Conservation (phyloP, 495 filamentous ascomycete species). For the Lasiosphaeria ovina region DNA sequence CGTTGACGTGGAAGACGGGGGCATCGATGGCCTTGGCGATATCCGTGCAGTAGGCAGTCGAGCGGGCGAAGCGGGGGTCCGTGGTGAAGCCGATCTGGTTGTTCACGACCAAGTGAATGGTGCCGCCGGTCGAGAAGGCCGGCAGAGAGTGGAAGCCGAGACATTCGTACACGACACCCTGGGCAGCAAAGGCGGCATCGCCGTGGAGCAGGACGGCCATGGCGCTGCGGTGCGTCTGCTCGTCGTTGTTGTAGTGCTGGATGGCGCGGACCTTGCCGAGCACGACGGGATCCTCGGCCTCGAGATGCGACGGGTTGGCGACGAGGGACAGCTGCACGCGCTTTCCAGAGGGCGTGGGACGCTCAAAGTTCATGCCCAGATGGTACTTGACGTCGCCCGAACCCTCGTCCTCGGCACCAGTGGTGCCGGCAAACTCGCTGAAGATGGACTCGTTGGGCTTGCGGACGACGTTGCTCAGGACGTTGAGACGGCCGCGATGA, state of each 20-base stretch:
- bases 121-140: constrained; percentile 94
- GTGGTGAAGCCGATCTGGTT: constrained; percentile 99
- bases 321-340: constrained; percentile 97
- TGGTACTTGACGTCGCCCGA: constrained; percentile 99
- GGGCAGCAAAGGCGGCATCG: constrained; percentile 93
- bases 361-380: constrained; percentile 99
- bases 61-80: constrained; percentile 95
- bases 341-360: constrained; percentile 96
- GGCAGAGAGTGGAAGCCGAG: constrained; percentile 95
- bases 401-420: constrained; percentile 88
- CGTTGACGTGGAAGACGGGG: constrained; percentile 98
- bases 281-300: constrained; percentile 97
- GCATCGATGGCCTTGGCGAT: constrained; percentile 98
- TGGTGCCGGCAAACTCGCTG: constrained; percentile 89
- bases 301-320: constrained; percentile 96
- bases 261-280: constrained; percentile 96
- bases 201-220: constrained; percentile 96
- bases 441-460: constrained; percentile 99
- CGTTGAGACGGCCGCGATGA: constrained; percentile 96
- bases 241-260: constrained; percentile 98
- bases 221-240: constrained; percentile 78
- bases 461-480: constrained; percentile 95
- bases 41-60: constrained; percentile 97
- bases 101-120: constrained; percentile 96
- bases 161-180: constrained; percentile 97